Evolutionary conservation across 192 early-diverging fungal species (phyloP).

Genomic region (Coemansia sp.): DNA sequence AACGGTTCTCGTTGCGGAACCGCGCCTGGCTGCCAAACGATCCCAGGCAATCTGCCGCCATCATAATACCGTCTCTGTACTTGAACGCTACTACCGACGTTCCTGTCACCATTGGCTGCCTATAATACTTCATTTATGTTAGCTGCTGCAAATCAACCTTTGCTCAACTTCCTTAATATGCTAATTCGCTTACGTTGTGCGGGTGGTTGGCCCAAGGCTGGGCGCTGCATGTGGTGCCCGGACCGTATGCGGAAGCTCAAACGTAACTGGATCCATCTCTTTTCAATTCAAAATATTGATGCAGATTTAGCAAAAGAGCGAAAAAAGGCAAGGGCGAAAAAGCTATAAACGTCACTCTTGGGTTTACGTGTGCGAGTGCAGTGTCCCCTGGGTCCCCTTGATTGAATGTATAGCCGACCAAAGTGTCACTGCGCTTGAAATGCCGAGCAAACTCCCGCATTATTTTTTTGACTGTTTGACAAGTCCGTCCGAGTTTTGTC

Average conservation of each 20-base stretch:
- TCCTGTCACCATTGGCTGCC: constrained; percentile 82
- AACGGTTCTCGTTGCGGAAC: constrained; percentile 85
- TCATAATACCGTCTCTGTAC: constrained; percentile 97
- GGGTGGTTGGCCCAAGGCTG: constrained; percentile 51
- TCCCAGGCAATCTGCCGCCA: constrained; percentile 92
- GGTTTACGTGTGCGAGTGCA: constrained; percentile 2
- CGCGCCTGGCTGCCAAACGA: constrained; percentile 93
- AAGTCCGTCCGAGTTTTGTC: no score
- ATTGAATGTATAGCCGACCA: background rate
- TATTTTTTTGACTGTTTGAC: no score
- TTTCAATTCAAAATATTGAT: background rate
- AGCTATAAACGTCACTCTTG: constrained; percentile 1
- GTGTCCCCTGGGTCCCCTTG: constrained; percentile 5
- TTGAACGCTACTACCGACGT: constrained; percentile 91
- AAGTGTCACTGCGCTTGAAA: background rate
- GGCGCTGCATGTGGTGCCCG: constrained; percentile 41
- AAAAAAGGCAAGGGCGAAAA: background rate
- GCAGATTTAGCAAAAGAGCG: background rate
- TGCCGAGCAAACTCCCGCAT: background rate
- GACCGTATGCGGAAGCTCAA: constrained; percentile 32
- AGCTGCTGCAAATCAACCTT: background rate
- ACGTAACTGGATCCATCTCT: constrained; percentile 33
- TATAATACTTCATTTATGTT: constrained; percentile 7
- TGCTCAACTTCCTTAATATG: no score
- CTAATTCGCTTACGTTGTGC: constrained; percentile 57